These are phyloP conservation scores for Nemania sp. DNA, from an alignment of 2,329 filamentous ascomycete species.

Conservation along the genomic window DNA sequence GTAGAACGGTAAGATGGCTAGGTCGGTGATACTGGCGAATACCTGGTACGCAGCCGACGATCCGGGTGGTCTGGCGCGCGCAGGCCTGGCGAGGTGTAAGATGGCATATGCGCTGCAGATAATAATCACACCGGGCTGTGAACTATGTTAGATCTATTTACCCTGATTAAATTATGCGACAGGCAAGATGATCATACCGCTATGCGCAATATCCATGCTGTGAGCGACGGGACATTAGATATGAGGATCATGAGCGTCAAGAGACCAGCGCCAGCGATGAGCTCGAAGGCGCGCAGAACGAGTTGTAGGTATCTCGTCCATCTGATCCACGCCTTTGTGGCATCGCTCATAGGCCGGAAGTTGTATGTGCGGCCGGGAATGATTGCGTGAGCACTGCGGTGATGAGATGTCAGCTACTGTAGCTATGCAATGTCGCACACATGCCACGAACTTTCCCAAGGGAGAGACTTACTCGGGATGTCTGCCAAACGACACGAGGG, in stretches of 20 bases:
- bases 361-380: slow-evolving; percentile 64
- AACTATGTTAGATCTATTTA: slow-evolving; percentile 29
- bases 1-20: slow-evolving; percentile 58
- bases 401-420: slow-evolving; percentile 8
- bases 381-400: slow-evolving; percentile 60
- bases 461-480: slow-evolving; percentile 74
- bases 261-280: slow-evolving; percentile 71
- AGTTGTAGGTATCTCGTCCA: slow-evolving; percentile 71
- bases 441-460: not conserved
- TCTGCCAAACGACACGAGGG: slow-evolving; percentile 78
- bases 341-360: slow-evolving; percentile 68
- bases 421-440: not conserved
- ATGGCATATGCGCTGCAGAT: slow-evolving; percentile 75
- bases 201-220: slow-evolving; percentile 76
- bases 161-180: not conserved
- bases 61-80: slow-evolving; percentile 71
- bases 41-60: slow-evolving; percentile 89
- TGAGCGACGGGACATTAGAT: slow-evolving; percentile 63
- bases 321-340: slow-evolving; percentile 72
- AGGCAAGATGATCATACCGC: slow-evolving; percentile 58
- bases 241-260: slow-evolving; percentile 79
- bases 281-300: slow-evolving; percentile 64
- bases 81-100: slow-evolving; percentile 75
- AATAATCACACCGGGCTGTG: slow-evolving; percentile 73
- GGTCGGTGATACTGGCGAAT: slow-evolving; percentile 76